phyloP scores from a whole-genome alignment of 1,284 basidiomycete species.

The Cyathus olla region DNA sequence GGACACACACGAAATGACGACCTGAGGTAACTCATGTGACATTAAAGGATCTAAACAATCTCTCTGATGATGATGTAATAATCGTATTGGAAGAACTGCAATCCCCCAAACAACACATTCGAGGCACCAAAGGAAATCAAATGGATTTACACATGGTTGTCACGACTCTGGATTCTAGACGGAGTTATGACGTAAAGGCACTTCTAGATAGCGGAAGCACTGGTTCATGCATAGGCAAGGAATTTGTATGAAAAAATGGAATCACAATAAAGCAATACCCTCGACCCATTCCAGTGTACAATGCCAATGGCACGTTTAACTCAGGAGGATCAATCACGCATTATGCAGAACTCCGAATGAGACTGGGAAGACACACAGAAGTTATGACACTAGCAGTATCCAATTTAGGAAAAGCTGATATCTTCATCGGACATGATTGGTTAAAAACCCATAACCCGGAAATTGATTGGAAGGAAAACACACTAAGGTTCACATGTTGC shows the following conservation, averaged over 20 bases:
- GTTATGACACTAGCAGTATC: background rate
- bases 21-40: background rate
- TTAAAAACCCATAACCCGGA: background rate
- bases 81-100: background rate
- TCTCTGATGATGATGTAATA: background rate
- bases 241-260: background rate
- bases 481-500: background rate
- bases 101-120: background rate
- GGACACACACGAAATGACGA: background rate
- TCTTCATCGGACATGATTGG: background rate
- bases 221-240: background rate
- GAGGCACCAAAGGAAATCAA: background rate
- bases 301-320: background rate
- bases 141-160: background rate
- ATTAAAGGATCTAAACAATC: background rate
- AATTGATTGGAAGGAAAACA: background rate
- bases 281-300: background rate
- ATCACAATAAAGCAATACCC: background rate
- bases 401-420: background rate
- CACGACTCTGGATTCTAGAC: background rate
- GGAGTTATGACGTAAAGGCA: background rate
- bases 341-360: background rate
- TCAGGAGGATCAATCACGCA: background rate
- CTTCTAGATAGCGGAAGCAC: background rate
- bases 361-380: background rate